A percentile compares a stretch with the other conserved stretches of the same genome.
Conservation (phyloP, 2,329 filamentous ascomycete genomes). For the Ophiostoma ips region DNA sequence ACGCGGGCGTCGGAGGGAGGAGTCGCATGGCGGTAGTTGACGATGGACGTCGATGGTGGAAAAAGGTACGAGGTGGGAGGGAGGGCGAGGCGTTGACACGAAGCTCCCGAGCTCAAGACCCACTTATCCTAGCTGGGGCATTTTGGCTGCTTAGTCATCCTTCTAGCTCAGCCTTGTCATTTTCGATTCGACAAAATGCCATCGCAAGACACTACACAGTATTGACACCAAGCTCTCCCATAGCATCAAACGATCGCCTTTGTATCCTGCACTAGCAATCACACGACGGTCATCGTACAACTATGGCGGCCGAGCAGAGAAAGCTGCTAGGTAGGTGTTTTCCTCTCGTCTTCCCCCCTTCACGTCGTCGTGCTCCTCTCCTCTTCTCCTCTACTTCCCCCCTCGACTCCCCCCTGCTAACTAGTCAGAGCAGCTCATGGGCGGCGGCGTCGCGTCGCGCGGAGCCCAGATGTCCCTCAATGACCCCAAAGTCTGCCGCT, state of each 20-base stretch:
- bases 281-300: neutral
- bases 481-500: slow-evolving; percentile 88
- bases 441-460: slow-evolving; percentile 57
- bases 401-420: neutral
- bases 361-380: too few species aligned
- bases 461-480: slow-evolving; percentile 74
- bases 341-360: neutral
- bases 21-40: neutral
- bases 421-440: slow-evolving; percentile 77
- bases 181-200: too few species aligned
- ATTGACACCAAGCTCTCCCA: neutral
- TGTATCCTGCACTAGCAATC: neutral
- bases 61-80: neutral
- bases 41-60: neutral
- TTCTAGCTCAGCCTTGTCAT: too few species aligned
- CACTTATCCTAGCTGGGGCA: too few species aligned
- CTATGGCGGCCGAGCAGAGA: slow-evolving; percentile 92
- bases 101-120: too few species aligned
- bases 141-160: too few species aligned
- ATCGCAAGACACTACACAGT: too few species aligned
- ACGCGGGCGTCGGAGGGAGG: neutral
- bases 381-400: too few species aligned
- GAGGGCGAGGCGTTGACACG: neutral
- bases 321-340: slow-evolving; percentile 63
- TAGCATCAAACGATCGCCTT: too few species aligned